Base-by-base conservation (phyloP, 352 stramenopile genomes). In the Pythium rishiriense region DNA sequence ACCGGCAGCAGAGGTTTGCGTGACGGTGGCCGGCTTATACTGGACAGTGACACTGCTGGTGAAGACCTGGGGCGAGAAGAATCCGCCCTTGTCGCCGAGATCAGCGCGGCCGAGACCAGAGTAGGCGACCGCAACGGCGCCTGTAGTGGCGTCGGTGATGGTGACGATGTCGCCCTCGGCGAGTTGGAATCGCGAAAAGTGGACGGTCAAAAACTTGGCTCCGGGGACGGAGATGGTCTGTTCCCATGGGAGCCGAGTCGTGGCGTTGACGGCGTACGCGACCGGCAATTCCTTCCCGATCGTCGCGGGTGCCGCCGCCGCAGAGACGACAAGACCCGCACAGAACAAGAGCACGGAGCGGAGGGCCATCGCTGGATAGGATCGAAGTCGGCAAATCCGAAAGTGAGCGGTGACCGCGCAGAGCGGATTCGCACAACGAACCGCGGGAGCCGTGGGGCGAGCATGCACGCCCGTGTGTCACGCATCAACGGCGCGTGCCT, bases 151-250 rank as follows among this genome's bases (percentile, higher is more conserved):
- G n/a, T 68, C 66, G 26, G 56, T 60, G 15, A 83, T 39, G 24
- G 58, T 62, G 35, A 83, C 54, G 21, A 58, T 17, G 39, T 79
- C 74, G 11, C 74, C 72, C 5, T 66, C 28, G 5, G 70, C 33
- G 47, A 85, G 52, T n/a, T 69, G 21, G 39, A 85, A 81, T 0
- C 65, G 42, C 7, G 64, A 56, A 35, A 85, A 85, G 42, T 82
- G 76, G 19, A 85, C 51, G 0, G 67, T 74, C 42, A 85, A 31
- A 59, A 81, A 85, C 42, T 72, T 60, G 25, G 76, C 65, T 26
- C 64, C 68, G 11, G 53, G 21, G 6, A 57, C 39, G 4, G 46
- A 35, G 52, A 78, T 66, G 7, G 58, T 64, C 51, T 68, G 28
- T 43, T 75, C 46, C 6, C 50, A 50, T 5, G 69, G 46, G 12